Conservation (phyloP, 148 eudicot genomes). For the Simmondsia chinensis region DNA sequence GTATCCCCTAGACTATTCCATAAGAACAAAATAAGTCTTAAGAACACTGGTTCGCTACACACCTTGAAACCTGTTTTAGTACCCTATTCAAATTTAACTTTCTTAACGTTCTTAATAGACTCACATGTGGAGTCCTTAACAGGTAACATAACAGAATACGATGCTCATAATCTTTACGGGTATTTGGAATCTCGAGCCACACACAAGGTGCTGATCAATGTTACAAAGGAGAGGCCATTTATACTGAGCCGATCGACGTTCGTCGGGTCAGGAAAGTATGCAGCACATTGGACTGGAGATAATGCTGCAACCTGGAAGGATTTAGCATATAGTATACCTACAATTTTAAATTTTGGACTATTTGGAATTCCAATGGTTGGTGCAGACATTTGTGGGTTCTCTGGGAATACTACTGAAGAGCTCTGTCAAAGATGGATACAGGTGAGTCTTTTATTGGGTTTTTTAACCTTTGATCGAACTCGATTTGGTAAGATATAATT, state of each 20-base stretch:
- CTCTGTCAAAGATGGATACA: slow-evolving; percentile 53
- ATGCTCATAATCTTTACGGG: slow-evolving; percentile 44
- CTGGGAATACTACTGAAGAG: slow-evolving; percentile 31
- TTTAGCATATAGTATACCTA: slow-evolving; percentile 27
- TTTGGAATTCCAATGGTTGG: slow-evolving; percentile 58
- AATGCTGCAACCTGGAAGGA: slow-evolving; percentile 45
- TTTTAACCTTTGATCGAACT: too few relatives aligned
- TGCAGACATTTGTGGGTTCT: slow-evolving; percentile 48
- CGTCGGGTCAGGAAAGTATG: slow-evolving; percentile 40
- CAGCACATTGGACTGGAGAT: slow-evolving; percentile 58
- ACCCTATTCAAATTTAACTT: too few relatives aligned
- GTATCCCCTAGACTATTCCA: too few relatives aligned
- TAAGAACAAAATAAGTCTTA: too few relatives aligned
- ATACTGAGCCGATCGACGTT: slow-evolving; percentile 38
- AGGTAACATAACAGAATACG: slow-evolving; percentile 30
- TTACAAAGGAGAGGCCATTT: slow-evolving; percentile 36
- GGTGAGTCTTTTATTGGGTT: slow-evolving; percentile 10
- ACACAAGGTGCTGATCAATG: slow-evolving; percentile 18
- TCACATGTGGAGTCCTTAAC: too few relatives aligned
- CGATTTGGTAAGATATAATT: too few relatives aligned
- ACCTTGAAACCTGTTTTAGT: too few relatives aligned
- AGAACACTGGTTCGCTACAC: too few relatives aligned
- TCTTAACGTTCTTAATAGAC: too few relatives aligned
- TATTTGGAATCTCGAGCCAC: slow-evolving; percentile 42
- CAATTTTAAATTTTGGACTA: slow-evolving; percentile 29